Evolutionary conservation across 139 green algal genomes (phyloP).

Genomic region (Eudorina sp.): DNA sequence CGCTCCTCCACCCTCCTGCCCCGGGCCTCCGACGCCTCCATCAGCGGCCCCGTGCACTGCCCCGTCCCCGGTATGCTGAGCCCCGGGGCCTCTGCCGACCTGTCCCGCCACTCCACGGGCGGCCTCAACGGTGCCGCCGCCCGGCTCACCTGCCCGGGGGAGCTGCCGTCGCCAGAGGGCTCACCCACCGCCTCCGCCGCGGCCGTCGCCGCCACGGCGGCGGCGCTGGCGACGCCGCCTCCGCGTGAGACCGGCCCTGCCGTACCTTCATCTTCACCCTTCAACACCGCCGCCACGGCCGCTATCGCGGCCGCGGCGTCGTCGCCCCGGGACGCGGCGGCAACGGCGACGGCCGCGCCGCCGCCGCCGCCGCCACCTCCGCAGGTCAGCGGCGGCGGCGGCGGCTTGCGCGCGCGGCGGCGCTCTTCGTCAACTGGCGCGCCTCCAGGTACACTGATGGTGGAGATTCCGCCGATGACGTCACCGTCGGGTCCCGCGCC

Average conservation of each 20-base stretch:
- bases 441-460: background rate
- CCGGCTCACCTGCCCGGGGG: background rate
- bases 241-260: background rate
- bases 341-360: background rate
- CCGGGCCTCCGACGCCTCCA: background rate
- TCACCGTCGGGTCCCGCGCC: background rate
- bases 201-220: background rate
- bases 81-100: background rate
- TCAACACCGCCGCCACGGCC: too few relatives aligned
- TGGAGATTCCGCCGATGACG: background rate
- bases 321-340: background rate
- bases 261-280: background rate
- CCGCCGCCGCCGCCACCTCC: too few relatives aligned
- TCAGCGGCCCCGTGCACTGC: background rate
- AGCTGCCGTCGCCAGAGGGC: background rate
- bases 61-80: background rate
- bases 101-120: background rate
- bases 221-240: constrained; percentile 5
- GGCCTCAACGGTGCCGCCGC: background rate
- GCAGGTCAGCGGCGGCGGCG: background rate
- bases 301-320: background rate
- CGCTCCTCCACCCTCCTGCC: constrained; percentile 8
- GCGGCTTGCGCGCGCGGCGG: background rate
- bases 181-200: background rate
- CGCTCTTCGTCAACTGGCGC: background rate